These are phyloP conservation scores for Allantophomopsis cytisporea DNA, from an alignment of 2,329 filamentous ascomycete genomes.

Conservation along the genomic window DNA sequence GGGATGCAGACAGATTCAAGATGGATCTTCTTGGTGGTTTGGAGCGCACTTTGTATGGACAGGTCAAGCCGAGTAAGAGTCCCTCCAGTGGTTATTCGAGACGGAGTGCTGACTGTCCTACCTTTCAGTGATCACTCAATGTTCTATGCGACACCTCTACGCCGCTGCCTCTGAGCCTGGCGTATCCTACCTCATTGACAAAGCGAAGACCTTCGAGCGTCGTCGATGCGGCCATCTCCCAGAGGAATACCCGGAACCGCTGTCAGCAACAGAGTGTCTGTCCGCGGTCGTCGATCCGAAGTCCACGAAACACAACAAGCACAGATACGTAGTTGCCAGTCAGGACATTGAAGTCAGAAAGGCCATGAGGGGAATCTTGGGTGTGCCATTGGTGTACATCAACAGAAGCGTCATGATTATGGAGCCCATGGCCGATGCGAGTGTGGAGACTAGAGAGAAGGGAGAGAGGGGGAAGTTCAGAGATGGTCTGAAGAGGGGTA, in stretches of 20 bases:
- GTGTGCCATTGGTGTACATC: conserved; percentile 68
- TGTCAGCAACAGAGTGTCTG: conserved; percentile 58
- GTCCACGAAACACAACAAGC: conserved; percentile 55
- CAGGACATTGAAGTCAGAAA: conserved; percentile 54
- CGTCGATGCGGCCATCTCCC: conserved; percentile 68
- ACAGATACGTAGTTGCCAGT: conserved; percentile 65
- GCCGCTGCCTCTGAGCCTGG: conserved; percentile 39
- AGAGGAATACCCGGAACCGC: conserved; percentile 55
- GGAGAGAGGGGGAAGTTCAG: conserved; percentile 68
- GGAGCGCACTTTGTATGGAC: conserved; percentile 72
- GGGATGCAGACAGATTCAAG: conserved; percentile 69
- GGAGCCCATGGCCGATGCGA: conserved; percentile 61
- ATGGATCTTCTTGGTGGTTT: conserved; percentile 75
- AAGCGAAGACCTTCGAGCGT: conserved; percentile 64
- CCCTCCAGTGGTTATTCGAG: neutral
- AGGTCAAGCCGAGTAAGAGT: conserved; percentile 64
- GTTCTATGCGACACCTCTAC: conserved; percentile 70
- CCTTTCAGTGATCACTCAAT: conserved; percentile 59
- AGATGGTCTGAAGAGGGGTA: conserved; percentile 43
- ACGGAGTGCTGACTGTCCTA: conserved; percentile 2
- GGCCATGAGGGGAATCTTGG: conserved; percentile 50
- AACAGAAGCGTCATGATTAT: conserved; percentile 67
- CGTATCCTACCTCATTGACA: conserved; percentile 42
- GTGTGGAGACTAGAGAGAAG: conserved; percentile 44
- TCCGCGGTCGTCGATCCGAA: conserved; percentile 69